Base-by-base conservation (phyloP, 1,139 yeast genomes). In the Blastobotrys apis region DNA sequence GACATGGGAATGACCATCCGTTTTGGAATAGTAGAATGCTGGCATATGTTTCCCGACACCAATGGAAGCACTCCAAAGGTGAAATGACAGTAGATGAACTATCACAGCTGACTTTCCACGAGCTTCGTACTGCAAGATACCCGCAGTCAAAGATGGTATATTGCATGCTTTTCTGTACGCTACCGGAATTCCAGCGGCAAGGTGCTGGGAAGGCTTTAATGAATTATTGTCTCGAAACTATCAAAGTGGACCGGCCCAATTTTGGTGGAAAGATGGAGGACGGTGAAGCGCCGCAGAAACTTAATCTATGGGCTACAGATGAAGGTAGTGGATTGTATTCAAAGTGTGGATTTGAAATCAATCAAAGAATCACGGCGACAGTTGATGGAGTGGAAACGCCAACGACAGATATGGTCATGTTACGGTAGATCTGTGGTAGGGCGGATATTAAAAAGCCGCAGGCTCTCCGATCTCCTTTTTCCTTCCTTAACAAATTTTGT, bases 241-340 rank as follows among this genome's bases (percentile, higher is more conserved):
- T 33, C 12, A 13, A n/a, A 19, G 16, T 8, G 16, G 20, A 21
- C 13, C 12, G 16, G 23, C 36, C 36, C 3, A 20, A 12, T 17
- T 33, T 33, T 33, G 23, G 36, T 8, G n/a, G n/a, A n/a, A n/a
- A n/a, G n/a, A n/a, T n/a, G n/a, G n/a, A n/a, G n/a, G 12, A 17
- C 23, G 36, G 12, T 17, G 36, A 6, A 5, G 36, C 20, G 5
- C 25, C 36, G 13, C 36, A 33, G 23, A 33, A 33, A 25, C 23
- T 33, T 25, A 33, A 16, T 15, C 26, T 33, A 6, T 33, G 36
- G 36, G 36, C 36, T 10, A 33, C 36, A 12, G 36, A 33, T 17
- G 16, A 33, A 20, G 36, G 36, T 33, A 4, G n/a, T 5, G 36
- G 36, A n/a, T 13, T 33, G 23, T 33, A 10, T 23, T 23, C 9